Evolutionary conservation across 768 basidiomycete genomes (phyloP).

Genomic region (Termitomyces sp.): DNA sequence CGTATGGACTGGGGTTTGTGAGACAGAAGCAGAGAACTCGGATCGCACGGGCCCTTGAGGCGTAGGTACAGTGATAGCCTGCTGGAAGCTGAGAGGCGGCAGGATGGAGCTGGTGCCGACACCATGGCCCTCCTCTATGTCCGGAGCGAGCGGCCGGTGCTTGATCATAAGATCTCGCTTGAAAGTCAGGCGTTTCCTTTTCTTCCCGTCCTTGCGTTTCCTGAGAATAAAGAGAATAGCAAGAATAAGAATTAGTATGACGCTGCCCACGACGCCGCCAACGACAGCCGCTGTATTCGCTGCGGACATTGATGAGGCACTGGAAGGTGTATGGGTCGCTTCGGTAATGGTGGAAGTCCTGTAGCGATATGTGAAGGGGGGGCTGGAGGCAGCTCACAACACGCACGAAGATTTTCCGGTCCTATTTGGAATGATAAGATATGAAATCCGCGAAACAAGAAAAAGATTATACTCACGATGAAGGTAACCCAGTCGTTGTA

Average conservation of each 20-base stretch:
- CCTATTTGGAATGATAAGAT: background rate
- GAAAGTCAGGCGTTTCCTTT: slow-evolving; percentile 11
- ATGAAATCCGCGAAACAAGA: background rate
- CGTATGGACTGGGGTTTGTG: background rate
- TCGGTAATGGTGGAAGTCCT: background rate
- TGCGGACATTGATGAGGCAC: background rate
- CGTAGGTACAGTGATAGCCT: background rate
- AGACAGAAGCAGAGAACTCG: background rate
- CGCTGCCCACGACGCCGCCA: slow-evolving; percentile 14
- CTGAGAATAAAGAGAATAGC: slow-evolving; percentile 4
- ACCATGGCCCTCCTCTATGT: slow-evolving; percentile 7
- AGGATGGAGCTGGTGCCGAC: background rate
- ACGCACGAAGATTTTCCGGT: background rate
- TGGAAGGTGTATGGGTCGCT: background rate
- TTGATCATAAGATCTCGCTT: slow-evolving; percentile 17
- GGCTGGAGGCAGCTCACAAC: no score
- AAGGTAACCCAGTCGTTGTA: background rate
- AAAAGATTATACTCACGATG: background rate
- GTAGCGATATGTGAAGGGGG: background rate
- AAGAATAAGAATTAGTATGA: slow-evolving; percentile 10
- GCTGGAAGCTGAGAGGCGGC: slow-evolving; percentile 7
- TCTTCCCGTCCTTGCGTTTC: background rate
- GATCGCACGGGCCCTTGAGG: slow-evolving; percentile 1
- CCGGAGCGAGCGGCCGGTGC: background rate
- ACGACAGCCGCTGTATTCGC: slow-evolving; percentile 9